Base-by-base conservation (phyloP, 129 eudicot species). In the Ambrosia artemisiifolia region DNA sequence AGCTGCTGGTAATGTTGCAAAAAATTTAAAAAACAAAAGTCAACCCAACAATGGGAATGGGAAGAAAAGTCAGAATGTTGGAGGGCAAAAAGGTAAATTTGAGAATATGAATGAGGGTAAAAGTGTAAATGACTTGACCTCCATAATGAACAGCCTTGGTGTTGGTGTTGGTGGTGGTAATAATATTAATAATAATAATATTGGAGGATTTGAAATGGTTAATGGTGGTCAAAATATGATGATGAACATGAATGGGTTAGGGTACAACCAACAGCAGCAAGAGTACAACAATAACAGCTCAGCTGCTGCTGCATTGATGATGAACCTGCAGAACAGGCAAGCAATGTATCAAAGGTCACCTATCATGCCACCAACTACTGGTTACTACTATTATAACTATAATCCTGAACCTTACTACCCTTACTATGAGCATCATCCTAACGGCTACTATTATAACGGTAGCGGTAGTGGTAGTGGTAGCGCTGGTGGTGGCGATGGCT, bases 291-390 rank as follows among this genome's bases (percentile, higher is more conserved):
- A 24, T 24, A 14, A 61, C 74, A 72, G 62, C 44, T 66, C 76
- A 0, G 35, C 59, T 2, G 72, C 81, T 10, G 77, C 94, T 20
- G 60, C 86, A n/a, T 82, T 88, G 85, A 82, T 86, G 94, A 84
- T 83, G 89, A 85, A 84, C 72, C 46, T 81, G 81, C 89, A 83
- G 48, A 85, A 78, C 80, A 84, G 88, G 86, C 88, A 85, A 73
- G 84, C 78, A 43, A 75, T 77, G 87, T 85, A 73, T 69, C 92
- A 92, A 49, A 78, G 90, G 80, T 83, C 98, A 19, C 90, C 96
- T 2, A 12, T 85, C 36, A 72, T 87, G 73, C 87, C 92, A 55
- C 82, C 96, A 6, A 74, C 49, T 71, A 88, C 88, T 13, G 89
- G 96, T 2, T 69, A 76, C 70, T 78, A 77, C 70, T 85, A 86